Evolutionary conservation across 176 grass and related monocot species (phyloP).

Genomic region (Paspalum notatum): DNA sequence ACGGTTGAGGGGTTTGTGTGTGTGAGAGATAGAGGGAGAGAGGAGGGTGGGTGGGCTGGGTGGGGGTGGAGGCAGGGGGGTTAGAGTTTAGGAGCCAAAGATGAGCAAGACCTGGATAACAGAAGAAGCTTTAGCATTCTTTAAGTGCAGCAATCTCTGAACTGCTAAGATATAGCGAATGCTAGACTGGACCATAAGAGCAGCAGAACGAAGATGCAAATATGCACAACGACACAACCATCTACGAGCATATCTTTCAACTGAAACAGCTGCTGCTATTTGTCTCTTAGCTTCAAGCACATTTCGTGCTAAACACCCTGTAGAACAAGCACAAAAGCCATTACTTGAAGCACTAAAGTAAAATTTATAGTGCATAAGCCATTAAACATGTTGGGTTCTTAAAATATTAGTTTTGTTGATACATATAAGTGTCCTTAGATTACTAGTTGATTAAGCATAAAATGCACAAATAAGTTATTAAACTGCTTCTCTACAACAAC

Average conservation of each 20-base stretch:
- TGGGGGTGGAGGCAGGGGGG: too few relatives aligned
- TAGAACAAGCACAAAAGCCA: conserved; percentile 11
- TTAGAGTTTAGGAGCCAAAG: conserved; percentile 16
- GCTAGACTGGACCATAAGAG: conserved; percentile 67
- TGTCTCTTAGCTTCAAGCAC: conserved; percentile 63
- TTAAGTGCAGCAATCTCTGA: conserved; percentile 51
- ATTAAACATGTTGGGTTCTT: not conserved
- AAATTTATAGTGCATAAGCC: conserved; percentile 7
- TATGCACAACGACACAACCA: conserved; percentile 63
- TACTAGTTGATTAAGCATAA: not conserved
- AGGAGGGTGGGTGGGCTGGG: too few relatives aligned
- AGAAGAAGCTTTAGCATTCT: conserved; percentile 60
- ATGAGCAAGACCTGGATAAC: conserved; percentile 66
- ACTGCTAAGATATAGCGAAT: conserved; percentile 57
- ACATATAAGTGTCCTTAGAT: not conserved
- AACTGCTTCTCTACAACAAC: not conserved
- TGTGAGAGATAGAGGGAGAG: too few relatives aligned
- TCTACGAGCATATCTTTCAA: conserved; percentile 76
- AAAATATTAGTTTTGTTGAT: not conserved
- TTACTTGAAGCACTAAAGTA: not conserved
- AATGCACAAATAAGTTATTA: not conserved
- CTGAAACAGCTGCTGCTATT: conserved; percentile 62
- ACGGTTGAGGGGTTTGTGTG: too few relatives aligned
- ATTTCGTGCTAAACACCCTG: conserved; percentile 71
- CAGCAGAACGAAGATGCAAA: conserved; percentile 54